Conservation (phyloP, 345 rosid species). For the Brassica nigra region DNA sequence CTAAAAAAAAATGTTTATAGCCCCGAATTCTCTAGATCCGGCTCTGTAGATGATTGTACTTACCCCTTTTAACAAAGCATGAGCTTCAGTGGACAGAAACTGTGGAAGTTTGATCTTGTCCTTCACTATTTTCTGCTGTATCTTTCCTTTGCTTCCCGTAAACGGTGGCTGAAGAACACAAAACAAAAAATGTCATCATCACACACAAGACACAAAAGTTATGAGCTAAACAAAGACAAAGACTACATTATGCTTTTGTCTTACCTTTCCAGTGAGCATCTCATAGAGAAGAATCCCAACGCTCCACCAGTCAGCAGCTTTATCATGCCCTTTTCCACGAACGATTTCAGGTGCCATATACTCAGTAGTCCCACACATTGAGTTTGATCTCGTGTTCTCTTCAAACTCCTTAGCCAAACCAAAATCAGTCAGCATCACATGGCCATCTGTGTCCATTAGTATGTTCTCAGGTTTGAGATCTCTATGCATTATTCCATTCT, state of each 20-base stretch:
- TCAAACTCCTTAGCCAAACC: conserved; percentile 88
- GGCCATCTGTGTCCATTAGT: conserved; percentile 84
- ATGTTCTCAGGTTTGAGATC: conserved; percentile 97
- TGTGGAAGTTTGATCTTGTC: conserved; percentile 78
- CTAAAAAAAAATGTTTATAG: too few species aligned
- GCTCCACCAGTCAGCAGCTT: conserved; percentile 99
- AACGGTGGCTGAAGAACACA: conserved; percentile 70
- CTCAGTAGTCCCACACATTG: conserved; percentile 91
- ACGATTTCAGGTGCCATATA: conserved; percentile 96
- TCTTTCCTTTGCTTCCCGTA: conserved; percentile 58
- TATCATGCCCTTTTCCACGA: conserved; percentile 87
- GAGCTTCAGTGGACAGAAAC: conserved; percentile 78
- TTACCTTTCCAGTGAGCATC: conserved; percentile 93
- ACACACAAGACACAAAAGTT: conserved; percentile 6
- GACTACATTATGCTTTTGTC: background rate
- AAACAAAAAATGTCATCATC: background rate
- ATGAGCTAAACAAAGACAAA: conserved; percentile 2
- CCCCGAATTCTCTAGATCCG: too few species aligned
- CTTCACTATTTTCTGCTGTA: conserved; percentile 80
- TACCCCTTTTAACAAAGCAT: conserved; percentile 82
- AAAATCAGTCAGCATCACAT: conserved; percentile 91
- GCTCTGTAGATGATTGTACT: background rate
- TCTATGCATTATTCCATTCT: conserved; percentile 96
- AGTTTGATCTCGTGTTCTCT: conserved; percentile 84
- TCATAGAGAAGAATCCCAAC: conserved; percentile 84